phyloP scores from a whole-genome alignment of 2,329 filamentous ascomycete species.

The Colletotrichum sp. region DNA sequence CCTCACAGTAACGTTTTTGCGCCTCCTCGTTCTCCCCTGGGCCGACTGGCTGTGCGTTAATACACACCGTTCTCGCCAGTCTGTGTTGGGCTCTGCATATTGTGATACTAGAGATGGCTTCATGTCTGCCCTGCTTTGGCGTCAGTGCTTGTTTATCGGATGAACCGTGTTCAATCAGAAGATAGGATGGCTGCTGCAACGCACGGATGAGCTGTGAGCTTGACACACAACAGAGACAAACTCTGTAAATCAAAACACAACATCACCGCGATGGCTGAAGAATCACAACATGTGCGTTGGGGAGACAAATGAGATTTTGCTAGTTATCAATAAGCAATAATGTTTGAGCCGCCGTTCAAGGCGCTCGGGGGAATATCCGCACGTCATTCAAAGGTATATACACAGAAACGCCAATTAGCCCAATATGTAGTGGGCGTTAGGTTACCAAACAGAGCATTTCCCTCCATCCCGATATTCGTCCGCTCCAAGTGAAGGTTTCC shows the following conservation, averaged over 20 bases:
- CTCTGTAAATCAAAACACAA: neutral
- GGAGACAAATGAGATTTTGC: neutral
- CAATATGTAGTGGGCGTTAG: neutral
- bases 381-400: conserved; percentile 21
- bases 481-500: neutral
- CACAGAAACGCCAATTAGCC: conserved; percentile 17
- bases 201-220: neutral
- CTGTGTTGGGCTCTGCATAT: neutral
- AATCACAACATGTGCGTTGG: neutral
- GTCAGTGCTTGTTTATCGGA: neutral
- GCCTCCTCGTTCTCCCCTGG: neutral
- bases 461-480: neutral
- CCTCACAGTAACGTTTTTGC: neutral
- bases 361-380: conserved; percentile 7
- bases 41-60: neutral
- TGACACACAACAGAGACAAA: neutral
- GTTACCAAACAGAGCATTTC: neutral
- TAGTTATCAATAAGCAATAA: neutral
- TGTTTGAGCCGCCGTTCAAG: neutral
- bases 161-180: neutral
- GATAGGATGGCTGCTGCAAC: neutral
- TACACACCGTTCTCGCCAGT: neutral
- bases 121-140: neutral
- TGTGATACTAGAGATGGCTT: neutral
- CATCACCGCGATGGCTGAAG: neutral